Percentiles rank a stretch among this genome's conserved stretches.
These are phyloP conservation scores for Escallonia rubra DNA, from an alignment of 129 eudicot genomes.

Conservation along the genomic window DNA sequence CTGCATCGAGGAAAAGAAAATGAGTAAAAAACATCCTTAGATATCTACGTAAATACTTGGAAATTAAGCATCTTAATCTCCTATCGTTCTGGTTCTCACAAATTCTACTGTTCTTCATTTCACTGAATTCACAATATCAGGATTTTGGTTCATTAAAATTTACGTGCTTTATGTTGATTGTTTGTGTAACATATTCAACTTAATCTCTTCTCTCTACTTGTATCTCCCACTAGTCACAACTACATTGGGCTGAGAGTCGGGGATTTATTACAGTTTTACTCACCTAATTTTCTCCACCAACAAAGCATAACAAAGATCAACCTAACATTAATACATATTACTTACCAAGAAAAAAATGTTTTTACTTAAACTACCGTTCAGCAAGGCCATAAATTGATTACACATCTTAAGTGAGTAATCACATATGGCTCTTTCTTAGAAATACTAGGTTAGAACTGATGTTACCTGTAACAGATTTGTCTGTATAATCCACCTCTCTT, in stretches of 20 bases:
- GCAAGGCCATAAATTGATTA: too few relatives aligned
- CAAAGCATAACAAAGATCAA: background rate
- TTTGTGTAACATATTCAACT: background rate
- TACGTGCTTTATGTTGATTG: too few relatives aligned
- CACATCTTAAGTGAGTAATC: too few relatives aligned
- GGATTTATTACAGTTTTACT: background rate
- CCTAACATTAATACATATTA: background rate
- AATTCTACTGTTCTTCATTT: background rate
- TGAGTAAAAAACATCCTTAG: background rate
- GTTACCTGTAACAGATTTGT: conserved; percentile 87
- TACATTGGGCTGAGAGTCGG: background rate
- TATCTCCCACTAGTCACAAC: background rate
- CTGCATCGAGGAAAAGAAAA: conserved; percentile 26
- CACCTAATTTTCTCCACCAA: background rate
- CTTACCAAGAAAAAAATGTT: too few relatives aligned
- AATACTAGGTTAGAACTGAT: background rate
- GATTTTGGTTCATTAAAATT: background rate
- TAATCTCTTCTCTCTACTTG: too few relatives aligned
- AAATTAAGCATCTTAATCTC: too few relatives aligned
- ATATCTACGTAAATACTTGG: background rate
- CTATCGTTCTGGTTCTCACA: too few relatives aligned
- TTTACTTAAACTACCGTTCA: too few relatives aligned
- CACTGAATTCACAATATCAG: background rate
- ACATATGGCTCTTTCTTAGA: background rate
- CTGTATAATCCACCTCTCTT: conserved; percentile 71